Evolutionary conservation across 805 yeast genomes (phyloP).

Genomic region (Torulaspora delbrueckii): DNA sequence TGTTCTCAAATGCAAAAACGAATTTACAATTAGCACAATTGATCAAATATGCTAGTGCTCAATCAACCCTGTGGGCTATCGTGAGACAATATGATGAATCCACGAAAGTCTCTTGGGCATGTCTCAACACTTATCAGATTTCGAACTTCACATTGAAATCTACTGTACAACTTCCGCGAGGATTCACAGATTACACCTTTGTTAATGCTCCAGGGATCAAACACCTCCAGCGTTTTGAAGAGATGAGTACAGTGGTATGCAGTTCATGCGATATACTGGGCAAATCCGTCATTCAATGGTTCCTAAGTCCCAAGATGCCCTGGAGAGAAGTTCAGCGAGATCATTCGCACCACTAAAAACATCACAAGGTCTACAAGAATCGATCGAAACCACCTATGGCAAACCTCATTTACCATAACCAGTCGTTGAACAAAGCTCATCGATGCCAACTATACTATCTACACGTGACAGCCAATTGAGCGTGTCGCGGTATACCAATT

Average conservation of each 20-base stretch:
- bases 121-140: slow-evolving; percentile 8
- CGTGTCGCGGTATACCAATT: neutral
- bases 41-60: slow-evolving; percentile 5
- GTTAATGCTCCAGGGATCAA: neutral
- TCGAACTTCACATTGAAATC: slow-evolving; percentile 4
- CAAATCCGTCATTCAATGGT: slow-evolving; percentile 7
- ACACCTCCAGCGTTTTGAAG: neutral
- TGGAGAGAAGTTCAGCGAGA: slow-evolving; percentile 5
- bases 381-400: neutral
- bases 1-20: slow-evolving; percentile 2
- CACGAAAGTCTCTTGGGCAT: slow-evolving; percentile 7
- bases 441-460: neutral
- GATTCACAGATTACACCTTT: slow-evolving; percentile 7
- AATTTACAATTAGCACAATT: neutral
- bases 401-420: neutral
- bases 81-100: slow-evolving; percentile 9
- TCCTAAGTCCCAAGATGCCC: slow-evolving; percentile 5
- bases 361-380: neutral
- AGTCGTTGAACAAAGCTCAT: neutral
- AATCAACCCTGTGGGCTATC: slow-evolving; percentile 8
- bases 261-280: slow-evolving; percentile 8
- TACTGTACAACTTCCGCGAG: slow-evolving; percentile 9
- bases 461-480: neutral
- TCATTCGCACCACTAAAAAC: neutral
- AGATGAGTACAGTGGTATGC: slow-evolving; percentile 1